A percentile compares a stretch with the other conserved stretches of the same genome.
These are phyloP conservation scores for Apostasia ramifera DNA, from an alignment of 106 monocot genomes.

Conservation along the genomic window DNA sequence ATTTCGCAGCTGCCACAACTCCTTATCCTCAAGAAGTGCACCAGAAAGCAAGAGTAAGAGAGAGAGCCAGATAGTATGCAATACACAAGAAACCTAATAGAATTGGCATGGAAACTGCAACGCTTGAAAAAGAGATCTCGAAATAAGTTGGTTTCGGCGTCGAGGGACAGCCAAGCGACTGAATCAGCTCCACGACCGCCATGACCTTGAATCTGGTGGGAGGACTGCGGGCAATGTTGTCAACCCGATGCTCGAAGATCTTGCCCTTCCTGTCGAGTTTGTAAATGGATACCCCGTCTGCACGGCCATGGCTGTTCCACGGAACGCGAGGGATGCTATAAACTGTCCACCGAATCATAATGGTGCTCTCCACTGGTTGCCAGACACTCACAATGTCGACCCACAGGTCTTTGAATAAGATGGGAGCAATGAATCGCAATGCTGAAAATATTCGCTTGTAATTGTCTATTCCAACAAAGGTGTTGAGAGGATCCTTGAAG, in stretches of 20 bases:
- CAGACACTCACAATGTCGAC: slow-evolving; percentile 60
- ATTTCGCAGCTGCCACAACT: neutral
- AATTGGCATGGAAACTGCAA: slow-evolving; percentile 12
- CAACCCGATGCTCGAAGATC: slow-evolving; percentile 74
- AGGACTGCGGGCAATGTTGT: slow-evolving; percentile 61
- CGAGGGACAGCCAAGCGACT: slow-evolving; percentile 54
- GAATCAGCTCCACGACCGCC: slow-evolving; percentile 53
- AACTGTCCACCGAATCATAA: slow-evolving; percentile 88
- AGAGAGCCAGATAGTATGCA: slow-evolving; percentile 39
- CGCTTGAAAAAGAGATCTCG: slow-evolving; percentile 13
- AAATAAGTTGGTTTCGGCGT: slow-evolving; percentile 68
- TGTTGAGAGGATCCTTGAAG: slow-evolving; percentile 79
- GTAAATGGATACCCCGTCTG: slow-evolving; percentile 77
- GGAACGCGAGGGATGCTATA: slow-evolving; percentile 72
- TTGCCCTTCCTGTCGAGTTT: slow-evolving; percentile 85
- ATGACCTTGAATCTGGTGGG: slow-evolving; percentile 53
- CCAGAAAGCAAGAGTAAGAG: slow-evolving; percentile 24
- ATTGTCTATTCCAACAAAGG: slow-evolving; percentile 59
- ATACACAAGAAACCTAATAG: slow-evolving; percentile 35
- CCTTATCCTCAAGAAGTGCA: neutral
- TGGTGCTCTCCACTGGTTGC: slow-evolving; percentile 67
- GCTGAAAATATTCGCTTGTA: slow-evolving; percentile 66
- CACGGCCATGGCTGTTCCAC: slow-evolving; percentile 73
- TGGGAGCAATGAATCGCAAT: slow-evolving; percentile 33
- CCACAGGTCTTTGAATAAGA: slow-evolving; percentile 74